phyloP scores from a whole-genome alignment of 176 grass and related monocot genomes.

The Panicum miliaceum region DNA sequence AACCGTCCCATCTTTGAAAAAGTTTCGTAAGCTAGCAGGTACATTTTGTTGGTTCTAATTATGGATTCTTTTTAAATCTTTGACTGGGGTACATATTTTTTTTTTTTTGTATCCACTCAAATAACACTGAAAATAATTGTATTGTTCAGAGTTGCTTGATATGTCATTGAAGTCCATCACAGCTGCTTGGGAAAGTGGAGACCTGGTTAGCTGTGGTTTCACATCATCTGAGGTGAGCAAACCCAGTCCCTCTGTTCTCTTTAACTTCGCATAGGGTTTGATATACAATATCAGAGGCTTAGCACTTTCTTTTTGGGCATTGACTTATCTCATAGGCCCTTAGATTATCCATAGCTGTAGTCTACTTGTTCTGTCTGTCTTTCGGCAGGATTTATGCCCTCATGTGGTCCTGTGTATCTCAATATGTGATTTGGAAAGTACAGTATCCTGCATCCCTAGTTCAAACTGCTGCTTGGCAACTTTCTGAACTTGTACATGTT shows the following conservation, averaged over 20 bases:
- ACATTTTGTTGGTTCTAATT: slow-evolving; percentile 11
- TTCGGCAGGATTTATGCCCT: slow-evolving; percentile 2
- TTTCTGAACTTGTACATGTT: not conserved
- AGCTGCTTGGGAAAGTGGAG: slow-evolving; percentile 80
- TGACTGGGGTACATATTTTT: not conserved
- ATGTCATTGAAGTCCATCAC: slow-evolving; percentile 95
- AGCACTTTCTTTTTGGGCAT: not conserved
- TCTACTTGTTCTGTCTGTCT: not conserved
- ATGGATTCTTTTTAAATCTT: slow-evolving; percentile 26
- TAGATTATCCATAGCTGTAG: not conserved
- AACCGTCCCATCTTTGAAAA: slow-evolving; percentile 71
- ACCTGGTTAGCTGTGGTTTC: slow-evolving; percentile 75
- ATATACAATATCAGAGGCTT: not conserved
- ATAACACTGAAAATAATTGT: slow-evolving; percentile 36
- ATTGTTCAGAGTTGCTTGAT: slow-evolving; percentile 84
- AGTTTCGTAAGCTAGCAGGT: slow-evolving; percentile 89
- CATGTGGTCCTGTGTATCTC: not conserved
- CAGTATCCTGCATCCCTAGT: not conserved
- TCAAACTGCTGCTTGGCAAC: not conserved
- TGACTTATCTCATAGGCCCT: not conserved
- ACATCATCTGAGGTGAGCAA: slow-evolving; percentile 76
- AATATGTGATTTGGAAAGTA: not conserved
- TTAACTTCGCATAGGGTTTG: not conserved
- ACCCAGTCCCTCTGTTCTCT: slow-evolving; percentile 2
- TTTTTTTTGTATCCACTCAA: not conserved